Percentiles rank a stretch among this genome's conserved stretches.
phyloP scores from a whole-genome alignment of 805 yeast genomes.

The Ascoidea asiatica region DNA sequence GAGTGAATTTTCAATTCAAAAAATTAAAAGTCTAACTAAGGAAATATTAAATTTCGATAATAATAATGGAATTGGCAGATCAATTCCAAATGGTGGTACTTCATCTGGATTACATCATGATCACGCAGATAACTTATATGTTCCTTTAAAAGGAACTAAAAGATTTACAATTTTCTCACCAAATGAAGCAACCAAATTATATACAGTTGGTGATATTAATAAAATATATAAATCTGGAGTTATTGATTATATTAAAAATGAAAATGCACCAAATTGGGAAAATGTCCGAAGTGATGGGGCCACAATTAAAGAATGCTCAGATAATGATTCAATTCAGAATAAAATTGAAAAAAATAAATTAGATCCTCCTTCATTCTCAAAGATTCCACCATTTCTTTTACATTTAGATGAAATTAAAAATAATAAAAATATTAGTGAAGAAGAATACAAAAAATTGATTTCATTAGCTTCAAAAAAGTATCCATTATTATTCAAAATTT shows the following conservation, averaged over 20 bases:
- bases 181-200: slow-evolving; percentile 39
- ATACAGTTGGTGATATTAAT: slow-evolving; percentile 51
- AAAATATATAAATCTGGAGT: slow-evolving; percentile 46
- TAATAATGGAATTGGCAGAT: slow-evolving; percentile 35
- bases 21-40: no score
- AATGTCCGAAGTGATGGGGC: slow-evolving; percentile 52
- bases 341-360: slow-evolving; percentile 12
- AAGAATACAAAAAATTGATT: slow-evolving; percentile 17
- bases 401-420: slow-evolving; percentile 43
- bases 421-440: background rate
- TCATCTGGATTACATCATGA: slow-evolving; percentile 74
- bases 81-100: slow-evolving; percentile 41
- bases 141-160: slow-evolving; percentile 45
- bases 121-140: slow-evolving; percentile 65
- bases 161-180: slow-evolving; percentile 60
- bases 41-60: no score
- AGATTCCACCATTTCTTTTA: slow-evolving; percentile 46
- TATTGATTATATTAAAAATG: slow-evolving; percentile 44
- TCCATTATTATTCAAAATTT: slow-evolving; percentile 32
- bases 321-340: slow-evolving; percentile 6
- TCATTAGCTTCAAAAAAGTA: slow-evolving; percentile 26
- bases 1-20: slow-evolving; percentile 11
- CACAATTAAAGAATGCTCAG: slow-evolving; percentile 30
- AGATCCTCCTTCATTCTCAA: slow-evolving; percentile 62
- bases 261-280: slow-evolving; percentile 50